Evolutionary conservation across 2,329 filamentous ascomycete species (phyloP).

Genomic region (Setomelanomma holmii): DNA sequence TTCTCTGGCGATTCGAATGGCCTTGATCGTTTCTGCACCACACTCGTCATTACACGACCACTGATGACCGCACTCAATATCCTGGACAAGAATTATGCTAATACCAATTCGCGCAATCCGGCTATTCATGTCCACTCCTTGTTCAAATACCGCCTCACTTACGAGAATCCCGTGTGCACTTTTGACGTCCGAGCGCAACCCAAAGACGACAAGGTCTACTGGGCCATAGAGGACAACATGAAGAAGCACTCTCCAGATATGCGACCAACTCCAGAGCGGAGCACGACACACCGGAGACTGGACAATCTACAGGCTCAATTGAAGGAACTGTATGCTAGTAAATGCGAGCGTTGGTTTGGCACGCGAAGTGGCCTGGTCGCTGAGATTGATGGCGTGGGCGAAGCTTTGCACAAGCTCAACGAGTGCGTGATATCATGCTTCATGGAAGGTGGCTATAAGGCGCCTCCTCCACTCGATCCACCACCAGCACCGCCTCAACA

Average conservation of each 20-base stretch:
- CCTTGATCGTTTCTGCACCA: conserved; percentile 64
- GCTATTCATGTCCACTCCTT: conserved; percentile 44
- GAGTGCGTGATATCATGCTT: conserved; percentile 45
- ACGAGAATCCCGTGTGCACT: conserved; percentile 49
- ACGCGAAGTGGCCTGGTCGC: conserved; percentile 48
- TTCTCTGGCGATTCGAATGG: conserved; percentile 59
- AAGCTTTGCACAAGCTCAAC: conserved; percentile 48
- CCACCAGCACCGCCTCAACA: conserved; percentile 5
- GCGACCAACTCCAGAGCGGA: conserved; percentile 33
- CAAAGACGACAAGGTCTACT: conserved; percentile 43
- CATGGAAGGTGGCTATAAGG: conserved; percentile 35
- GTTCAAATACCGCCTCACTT: conserved; percentile 49
- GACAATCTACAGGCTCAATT: conserved; percentile 42
- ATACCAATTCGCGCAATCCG: conserved; percentile 28
- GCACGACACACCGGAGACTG: conserved; percentile 33
- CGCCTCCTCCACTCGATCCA: conserved; percentile 22
- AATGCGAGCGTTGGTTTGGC: conserved; percentile 47
- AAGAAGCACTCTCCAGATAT: conserved; percentile 27
- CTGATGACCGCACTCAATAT: conserved; percentile 67
- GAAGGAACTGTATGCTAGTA: conserved; percentile 39
- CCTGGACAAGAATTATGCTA: conserved; percentile 61
- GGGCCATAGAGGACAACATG: conserved; percentile 48
- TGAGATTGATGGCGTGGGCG: conserved; percentile 42
- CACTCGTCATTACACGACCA: conserved; percentile 67
- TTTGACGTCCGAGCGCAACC: conserved; percentile 48